phyloP scores from a whole-genome alignment of 2,329 filamentous ascomycete genomes.

The Domatiomyces globalis region DNA sequence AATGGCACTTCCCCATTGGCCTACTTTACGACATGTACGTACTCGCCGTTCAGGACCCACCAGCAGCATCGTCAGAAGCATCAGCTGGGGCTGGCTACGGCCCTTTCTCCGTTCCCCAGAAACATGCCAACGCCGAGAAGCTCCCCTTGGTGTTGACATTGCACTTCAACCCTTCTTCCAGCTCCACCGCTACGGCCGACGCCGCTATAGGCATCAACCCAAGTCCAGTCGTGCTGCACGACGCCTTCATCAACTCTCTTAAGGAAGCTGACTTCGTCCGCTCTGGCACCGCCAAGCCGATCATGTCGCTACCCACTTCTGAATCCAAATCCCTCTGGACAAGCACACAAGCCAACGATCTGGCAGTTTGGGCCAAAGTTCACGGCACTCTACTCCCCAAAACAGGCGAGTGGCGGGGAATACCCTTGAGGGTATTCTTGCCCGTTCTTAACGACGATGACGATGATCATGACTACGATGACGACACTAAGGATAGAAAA shows the following conservation, averaged over 20 bases:
- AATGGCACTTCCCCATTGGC: constrained; percentile 59
- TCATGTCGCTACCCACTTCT: constrained; percentile 76
- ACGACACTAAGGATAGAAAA: constrained; percentile 7
- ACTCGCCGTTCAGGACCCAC: constrained; percentile 15
- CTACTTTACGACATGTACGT: constrained; percentile 55
- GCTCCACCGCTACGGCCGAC: constrained; percentile 5
- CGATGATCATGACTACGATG: constrained; percentile 18
- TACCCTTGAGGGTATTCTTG: constrained; percentile 82
- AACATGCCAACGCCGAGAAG: background rate
- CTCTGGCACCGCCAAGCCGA: constrained; percentile 74
- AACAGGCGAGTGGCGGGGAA: constrained; percentile 58
- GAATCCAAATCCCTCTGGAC: constrained; percentile 74
- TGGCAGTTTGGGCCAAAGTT: constrained; percentile 56
- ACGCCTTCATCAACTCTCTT: constrained; percentile 54
- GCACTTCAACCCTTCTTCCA: constrained; percentile 37
- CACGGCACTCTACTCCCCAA: constrained; percentile 59
- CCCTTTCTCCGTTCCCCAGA: too few species aligned
- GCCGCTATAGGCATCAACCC: constrained; percentile 41
- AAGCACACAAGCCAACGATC: constrained; percentile 59
- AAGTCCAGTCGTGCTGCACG: constrained; percentile 48
- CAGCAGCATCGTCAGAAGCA: constrained; percentile 27
- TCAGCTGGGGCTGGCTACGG: too few species aligned
- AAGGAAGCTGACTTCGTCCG: constrained; percentile 78
- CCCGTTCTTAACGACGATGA: constrained; percentile 46
- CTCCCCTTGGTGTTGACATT: background rate